A percentile compares a stretch with the other conserved stretches of the same genome.
phyloP scores from a whole-genome alignment of 345 rosid species.

The Boechera retrofracta region DNA sequence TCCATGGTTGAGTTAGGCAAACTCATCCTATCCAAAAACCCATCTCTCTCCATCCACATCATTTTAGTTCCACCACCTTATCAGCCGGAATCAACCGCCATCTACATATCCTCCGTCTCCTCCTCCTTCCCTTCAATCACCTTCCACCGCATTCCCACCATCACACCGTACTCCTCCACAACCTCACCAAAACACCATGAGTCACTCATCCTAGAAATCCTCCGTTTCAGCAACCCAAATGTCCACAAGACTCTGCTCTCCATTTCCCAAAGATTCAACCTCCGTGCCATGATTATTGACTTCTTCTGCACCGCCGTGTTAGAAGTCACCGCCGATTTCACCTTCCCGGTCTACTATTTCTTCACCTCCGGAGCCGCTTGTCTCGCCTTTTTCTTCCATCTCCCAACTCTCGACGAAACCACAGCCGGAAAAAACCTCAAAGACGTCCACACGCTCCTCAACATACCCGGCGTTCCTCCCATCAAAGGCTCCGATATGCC shows the following conservation, averaged over 20 bases:
- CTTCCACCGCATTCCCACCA: constrained; percentile 53
- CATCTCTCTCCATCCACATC: constrained; percentile 62
- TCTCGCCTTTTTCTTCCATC: constrained; percentile 47
- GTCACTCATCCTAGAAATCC: constrained; percentile 41
- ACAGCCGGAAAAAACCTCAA: constrained; percentile 43
- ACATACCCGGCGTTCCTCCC: constrained; percentile 53
- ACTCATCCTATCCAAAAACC: constrained; percentile 50
- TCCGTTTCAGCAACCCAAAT: constrained; percentile 49
- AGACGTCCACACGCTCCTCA: constrained; percentile 46
- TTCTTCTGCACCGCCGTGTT: constrained; percentile 52
- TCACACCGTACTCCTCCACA: constrained; percentile 38
- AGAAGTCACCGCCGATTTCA: constrained; percentile 41
- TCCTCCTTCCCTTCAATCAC: constrained; percentile 50
- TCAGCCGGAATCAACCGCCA: constrained; percentile 48
- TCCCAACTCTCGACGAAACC: constrained; percentile 45
- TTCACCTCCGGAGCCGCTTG: constrained; percentile 50
- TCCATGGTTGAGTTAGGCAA: constrained; percentile 80
- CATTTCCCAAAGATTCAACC: constrained; percentile 38
- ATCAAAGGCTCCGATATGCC: constrained; percentile 44
- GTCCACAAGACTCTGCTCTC: constrained; percentile 48
- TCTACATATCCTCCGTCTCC: constrained; percentile 40
- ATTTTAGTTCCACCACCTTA: constrained; percentile 55
- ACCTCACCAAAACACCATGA: constrained; percentile 42
- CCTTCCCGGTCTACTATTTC: constrained; percentile 54
- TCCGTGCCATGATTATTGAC: constrained; percentile 52